Evolutionary conservation across 139 green algal species (phyloP), one percentile per base, ranked within the genome.

Genomic region (Protoeuglena noctilucae): DNA sequence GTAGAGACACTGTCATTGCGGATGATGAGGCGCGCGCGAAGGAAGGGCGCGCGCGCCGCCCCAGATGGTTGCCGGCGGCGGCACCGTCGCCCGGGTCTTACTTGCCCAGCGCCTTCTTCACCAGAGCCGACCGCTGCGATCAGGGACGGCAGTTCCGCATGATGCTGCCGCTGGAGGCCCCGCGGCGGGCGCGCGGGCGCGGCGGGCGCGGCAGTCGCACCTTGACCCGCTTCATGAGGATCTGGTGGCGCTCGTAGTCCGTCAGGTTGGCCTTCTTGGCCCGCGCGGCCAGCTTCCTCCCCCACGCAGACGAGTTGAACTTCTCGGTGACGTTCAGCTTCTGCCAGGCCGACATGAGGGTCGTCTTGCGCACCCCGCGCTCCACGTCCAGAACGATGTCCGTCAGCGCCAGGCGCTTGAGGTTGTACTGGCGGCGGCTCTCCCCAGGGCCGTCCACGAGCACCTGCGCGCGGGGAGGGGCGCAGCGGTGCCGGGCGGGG

Each of bases 201-300:
- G n/a, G n/a, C n/a, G n/a, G n/a, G n/a, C n/a, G n/a, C n/a, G n/a
- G n/a, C n/a, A n/a, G n/a, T n/a, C n/a, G n/a, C n/a, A n/a, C n/a
- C 65, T 81, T 88, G 52, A 54, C 63, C 67, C 72, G 82, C 28
- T 53, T 60, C n/a, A 81, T 66, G 22, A 67, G 51, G 0, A 70
- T 66, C 74, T 93, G 88, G 83, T 86, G 95, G 27, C 92, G 70
- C 60, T 97, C 87, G 61, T 98, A 93, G 76, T 98, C 92, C 16
- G 71, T 87, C 54, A 72, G 72, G 3, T 54, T 62, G 4, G 81
- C 71, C 72, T 89, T 90, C 46, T 59, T 54, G 21, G 62, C 41
- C 64, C 81, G 75, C 28, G 69, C 63, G 6, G 74, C 66, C 40
- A 96, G 68, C 84, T 93, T 94, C 70, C 88, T 73, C 51, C 88